These are phyloP conservation scores for Lenwebbia sp. DNA, from an alignment of 345 rosid species.

Conservation along the genomic window DNA sequence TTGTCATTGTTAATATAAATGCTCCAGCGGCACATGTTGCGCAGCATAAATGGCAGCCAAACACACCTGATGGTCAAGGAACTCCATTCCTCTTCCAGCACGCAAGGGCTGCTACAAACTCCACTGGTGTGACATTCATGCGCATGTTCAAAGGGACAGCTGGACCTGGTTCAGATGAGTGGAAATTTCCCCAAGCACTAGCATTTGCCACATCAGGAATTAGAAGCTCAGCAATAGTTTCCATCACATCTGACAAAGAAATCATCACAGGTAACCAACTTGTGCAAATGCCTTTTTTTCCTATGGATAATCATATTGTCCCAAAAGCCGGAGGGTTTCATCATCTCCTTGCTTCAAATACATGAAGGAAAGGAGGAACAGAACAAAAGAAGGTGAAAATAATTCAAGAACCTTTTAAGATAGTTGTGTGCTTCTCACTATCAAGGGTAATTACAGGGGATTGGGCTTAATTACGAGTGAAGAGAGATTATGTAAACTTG, in stretches of 20 bases:
- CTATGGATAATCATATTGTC: background rate
- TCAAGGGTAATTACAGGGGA: background rate
- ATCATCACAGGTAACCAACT: constrained; percentile 65
- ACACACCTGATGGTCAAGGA: constrained; percentile 94
- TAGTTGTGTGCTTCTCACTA: background rate
- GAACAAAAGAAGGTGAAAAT: background rate
- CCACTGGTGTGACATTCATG: constrained; percentile 66
- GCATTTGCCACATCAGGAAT: constrained; percentile 87
- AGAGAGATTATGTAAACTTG: background rate
- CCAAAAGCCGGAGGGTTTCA: background rate
- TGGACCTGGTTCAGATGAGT: constrained; percentile 51
- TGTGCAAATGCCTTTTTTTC: background rate
- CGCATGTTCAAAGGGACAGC: constrained; percentile 87
- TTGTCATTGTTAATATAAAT: constrained; percentile 65
- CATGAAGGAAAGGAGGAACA: background rate
- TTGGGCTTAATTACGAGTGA: background rate
- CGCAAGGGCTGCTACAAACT: constrained; percentile 52
- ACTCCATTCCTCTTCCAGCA: constrained; percentile 92
- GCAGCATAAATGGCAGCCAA: constrained; percentile 94
- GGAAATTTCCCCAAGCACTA: constrained; percentile 81
- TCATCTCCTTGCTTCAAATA: background rate
- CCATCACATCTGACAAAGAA: constrained; percentile 72
- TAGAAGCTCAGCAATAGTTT: constrained; percentile 66
- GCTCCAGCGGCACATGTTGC: constrained; percentile 93
- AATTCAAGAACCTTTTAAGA: background rate